Evolutionary conservation across 371 early-diverging fungal genomes (phyloP).

Genomic region (Smittium mucronatum): DNA sequence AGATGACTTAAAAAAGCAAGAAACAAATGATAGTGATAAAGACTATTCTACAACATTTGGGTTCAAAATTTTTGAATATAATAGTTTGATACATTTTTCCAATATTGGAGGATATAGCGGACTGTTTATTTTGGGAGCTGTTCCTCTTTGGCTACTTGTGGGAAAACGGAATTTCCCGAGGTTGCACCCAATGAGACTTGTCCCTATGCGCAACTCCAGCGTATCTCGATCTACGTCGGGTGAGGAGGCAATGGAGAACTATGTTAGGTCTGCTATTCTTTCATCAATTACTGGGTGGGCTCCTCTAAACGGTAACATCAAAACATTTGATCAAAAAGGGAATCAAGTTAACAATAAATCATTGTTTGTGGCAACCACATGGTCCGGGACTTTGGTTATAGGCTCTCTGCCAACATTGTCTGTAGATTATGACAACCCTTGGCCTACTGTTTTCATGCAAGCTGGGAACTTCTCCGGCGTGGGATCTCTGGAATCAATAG

Average conservation of each 20-base stretch:
- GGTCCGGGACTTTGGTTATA: conserved; percentile 42
- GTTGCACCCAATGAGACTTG: conserved; percentile 62
- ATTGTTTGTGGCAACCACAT: conserved; percentile 43
- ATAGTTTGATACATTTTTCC: conserved; percentile 41
- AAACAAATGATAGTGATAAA: conserved; percentile 16
- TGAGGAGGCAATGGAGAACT: conserved; percentile 1
- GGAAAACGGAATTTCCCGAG: conserved; percentile 46
- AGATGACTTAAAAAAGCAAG: conserved; percentile 4
- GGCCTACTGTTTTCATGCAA: conserved; percentile 72
- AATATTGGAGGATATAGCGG: conserved; percentile 69
- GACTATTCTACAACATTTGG: conserved; percentile 1
- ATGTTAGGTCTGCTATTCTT: background rate
- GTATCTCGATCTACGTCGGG: conserved; percentile 13
- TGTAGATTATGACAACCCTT: conserved; percentile 64
- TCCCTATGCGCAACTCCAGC: conserved; percentile 13
- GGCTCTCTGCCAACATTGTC: conserved; percentile 53
- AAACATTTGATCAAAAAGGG: conserved; percentile 44
- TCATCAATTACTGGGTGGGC: background rate
- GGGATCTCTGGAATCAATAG: conserved; percentile 30
- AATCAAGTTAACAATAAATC: conserved; percentile 59
- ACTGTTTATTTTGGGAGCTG: conserved; percentile 69
- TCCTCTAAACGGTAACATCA: background rate
- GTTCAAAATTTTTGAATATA: conserved; percentile 10
- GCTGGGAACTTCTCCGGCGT: conserved; percentile 54
- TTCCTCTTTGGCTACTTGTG: conserved; percentile 65